Evolutionary conservation across 2,329 filamentous ascomycete species (phyloP).

Genomic region (Aspergillus caelatus): DNA sequence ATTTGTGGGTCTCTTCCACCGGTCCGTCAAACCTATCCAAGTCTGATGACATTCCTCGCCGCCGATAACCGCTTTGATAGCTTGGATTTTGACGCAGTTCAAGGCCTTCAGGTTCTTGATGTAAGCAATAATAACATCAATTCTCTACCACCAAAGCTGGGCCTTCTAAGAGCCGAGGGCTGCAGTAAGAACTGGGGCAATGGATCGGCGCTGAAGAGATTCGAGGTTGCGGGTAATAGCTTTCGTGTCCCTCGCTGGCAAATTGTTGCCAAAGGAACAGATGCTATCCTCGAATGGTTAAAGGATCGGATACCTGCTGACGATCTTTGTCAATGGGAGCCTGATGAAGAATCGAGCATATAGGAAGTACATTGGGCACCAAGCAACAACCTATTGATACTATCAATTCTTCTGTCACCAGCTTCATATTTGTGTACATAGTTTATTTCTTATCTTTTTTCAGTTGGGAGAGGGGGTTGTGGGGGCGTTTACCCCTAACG

Average conservation of each 20-base stretch:
- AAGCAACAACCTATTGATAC: background rate
- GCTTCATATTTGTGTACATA: background rate
- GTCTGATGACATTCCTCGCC: slow-evolving; percentile 69
- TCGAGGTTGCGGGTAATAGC: slow-evolving; percentile 81
- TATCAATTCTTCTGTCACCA: background rate
- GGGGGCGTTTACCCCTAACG: slow-evolving; percentile 2
- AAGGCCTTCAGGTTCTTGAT: slow-evolving; percentile 75
- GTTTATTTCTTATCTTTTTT: background rate
- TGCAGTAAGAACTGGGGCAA: slow-evolving; percentile 38
- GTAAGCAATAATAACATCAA: slow-evolving; percentile 83
- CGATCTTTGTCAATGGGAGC: slow-evolving; percentile 43
- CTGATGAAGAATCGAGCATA: slow-evolving; percentile 23
- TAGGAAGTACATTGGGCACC: background rate
- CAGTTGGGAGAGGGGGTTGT: background rate
- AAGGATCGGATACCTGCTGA: slow-evolving; percentile 70
- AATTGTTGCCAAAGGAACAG: slow-evolving; percentile 82
- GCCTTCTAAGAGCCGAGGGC: slow-evolving; percentile 67
- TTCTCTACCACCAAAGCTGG: slow-evolving; percentile 78
- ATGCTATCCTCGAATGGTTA: slow-evolving; percentile 79
- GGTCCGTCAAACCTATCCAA: slow-evolving; percentile 70
- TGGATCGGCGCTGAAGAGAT: slow-evolving; percentile 59
- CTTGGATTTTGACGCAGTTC: slow-evolving; percentile 71
- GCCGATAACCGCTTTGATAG: slow-evolving; percentile 78
- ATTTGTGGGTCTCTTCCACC: slow-evolving; percentile 67
- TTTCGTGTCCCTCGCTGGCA: slow-evolving; percentile 87